Evolutionary conservation across 139 green algal genomes (phyloP), one percentile per base, ranked within the genome.

Genomic region (Ettlia oleoabundans): DNA sequence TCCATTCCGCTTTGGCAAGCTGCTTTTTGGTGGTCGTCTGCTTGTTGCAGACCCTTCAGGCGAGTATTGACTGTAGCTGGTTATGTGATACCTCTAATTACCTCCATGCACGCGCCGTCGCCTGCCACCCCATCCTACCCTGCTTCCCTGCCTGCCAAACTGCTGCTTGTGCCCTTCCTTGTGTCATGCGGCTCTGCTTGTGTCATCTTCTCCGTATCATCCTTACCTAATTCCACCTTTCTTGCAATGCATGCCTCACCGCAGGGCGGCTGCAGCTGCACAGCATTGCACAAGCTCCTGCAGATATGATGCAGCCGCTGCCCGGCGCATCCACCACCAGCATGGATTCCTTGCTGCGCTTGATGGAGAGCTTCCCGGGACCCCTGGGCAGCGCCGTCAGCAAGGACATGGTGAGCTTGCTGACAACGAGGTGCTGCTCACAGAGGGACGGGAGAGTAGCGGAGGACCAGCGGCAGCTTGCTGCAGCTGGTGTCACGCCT

Each of bases 311-410:
- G 71, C 71, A 78, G 71, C 71, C 71, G 5, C 71, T 66, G 47
- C 71, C 71, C 0, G 43, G 32, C 19, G 71, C 71, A 15, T 47
- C 47, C 26, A 74, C 42, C 33, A 24, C 42, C 80, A 82, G 78
- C 71, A 9, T 87, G 24, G 26, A 68, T 1, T 64, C 63, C 4
- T 24, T 35, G 30, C 52, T 55, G 40, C 38, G 24, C 43, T 28
- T 84, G 30, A 26, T 90, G 5, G 65, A 79, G 2, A 67, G 42
- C 33, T 90, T 86, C 63, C 85, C 81, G 32, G 86, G 86, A 2
- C 86, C 86, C 2, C 47, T 90, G 18, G 37, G 41, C 24, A 33
- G 43, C 40, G 70, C n/a, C 63, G 67, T 28, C 38, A 80, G 33
- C 40, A 75, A 78, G 42, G 86, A 90, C 37, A 90, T 88, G 85